A percentile compares a stretch with the other conserved stretches of the same genome.
Conservation (phyloP, 1,284 basidiomycete genomes). For the Apiotrichum montevideense region DNA sequence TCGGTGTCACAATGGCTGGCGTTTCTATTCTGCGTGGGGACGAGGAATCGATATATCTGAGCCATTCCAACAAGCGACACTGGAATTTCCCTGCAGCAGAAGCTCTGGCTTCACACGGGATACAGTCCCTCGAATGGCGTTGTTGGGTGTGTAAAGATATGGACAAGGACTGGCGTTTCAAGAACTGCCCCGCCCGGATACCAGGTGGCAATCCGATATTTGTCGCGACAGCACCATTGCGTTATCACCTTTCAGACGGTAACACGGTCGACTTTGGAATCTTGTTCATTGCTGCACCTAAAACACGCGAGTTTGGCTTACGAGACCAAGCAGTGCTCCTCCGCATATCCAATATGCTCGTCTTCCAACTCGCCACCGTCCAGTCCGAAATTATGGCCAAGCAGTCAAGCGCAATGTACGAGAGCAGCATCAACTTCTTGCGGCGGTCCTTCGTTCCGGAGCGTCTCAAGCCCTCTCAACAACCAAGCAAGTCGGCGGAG, state of each 20-base stretch:
- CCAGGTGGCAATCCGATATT: constrained; percentile 10
- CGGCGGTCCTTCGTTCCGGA: constrained; percentile 31
- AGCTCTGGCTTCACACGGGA: constrained; percentile 14
- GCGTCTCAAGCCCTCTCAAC: not conserved
- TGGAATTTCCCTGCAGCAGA: not conserved
- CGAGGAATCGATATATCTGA: constrained; percentile 7
- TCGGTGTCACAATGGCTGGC: constrained; percentile 7
- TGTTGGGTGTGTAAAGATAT: constrained; percentile 30
- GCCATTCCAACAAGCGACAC: not conserved
- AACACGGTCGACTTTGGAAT: constrained; percentile 33
- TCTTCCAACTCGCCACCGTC: constrained; percentile 39
- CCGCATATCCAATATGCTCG: constrained; percentile 41
- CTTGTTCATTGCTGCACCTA: constrained; percentile 25
- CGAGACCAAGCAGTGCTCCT: constrained; percentile 30
- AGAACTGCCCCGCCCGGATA: constrained; percentile 18
- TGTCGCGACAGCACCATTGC: constrained; percentile 34
- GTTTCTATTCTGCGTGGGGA: constrained; percentile 14
- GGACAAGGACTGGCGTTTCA: constrained; percentile 36
- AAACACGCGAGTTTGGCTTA: constrained; percentile 26
- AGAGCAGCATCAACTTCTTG: constrained; percentile 37
- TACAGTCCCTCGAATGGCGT: constrained; percentile 9
- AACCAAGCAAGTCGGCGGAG: not conserved
- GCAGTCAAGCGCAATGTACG: constrained; percentile 28
- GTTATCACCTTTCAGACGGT: constrained; percentile 21
- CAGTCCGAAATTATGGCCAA: constrained; percentile 35